Evolutionary conservation across 306 rosid species (phyloP).

Genomic region (Myrica gale): DNA sequence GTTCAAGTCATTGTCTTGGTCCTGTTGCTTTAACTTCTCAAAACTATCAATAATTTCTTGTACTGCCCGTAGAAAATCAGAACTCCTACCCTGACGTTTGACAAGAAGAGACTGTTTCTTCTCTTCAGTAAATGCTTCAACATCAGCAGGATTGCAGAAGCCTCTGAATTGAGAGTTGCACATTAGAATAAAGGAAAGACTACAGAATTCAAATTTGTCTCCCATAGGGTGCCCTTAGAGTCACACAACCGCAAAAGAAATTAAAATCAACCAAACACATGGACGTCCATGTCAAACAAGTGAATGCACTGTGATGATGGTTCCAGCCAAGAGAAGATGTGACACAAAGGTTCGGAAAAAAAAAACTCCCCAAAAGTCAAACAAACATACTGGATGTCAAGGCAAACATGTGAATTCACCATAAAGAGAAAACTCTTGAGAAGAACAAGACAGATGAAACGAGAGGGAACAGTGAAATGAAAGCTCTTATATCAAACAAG

Average conservation of each 20-base stretch:
- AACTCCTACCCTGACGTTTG: conserved; percentile 89
- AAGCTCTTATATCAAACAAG: no score
- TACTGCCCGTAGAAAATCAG: conserved; percentile 94
- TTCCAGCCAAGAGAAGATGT: neutral
- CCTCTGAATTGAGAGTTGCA: conserved; percentile 61
- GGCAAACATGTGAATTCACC: neutral
- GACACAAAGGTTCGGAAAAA: no score
- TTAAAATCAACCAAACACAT: neutral
- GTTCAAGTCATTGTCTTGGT: conserved; percentile 40
- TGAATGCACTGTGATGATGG: neutral
- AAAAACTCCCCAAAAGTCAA: no score
- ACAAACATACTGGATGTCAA: neutral
- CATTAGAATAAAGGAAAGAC: conserved; percentile 34
- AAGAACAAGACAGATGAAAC: neutral
- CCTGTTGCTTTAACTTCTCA: conserved; percentile 68
- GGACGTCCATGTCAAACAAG: neutral
- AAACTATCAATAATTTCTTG: conserved; percentile 74
- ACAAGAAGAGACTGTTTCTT: conserved; percentile 81
- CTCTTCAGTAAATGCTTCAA: conserved; percentile 95
- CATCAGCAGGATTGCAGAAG: conserved; percentile 93
- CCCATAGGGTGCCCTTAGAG: conserved; percentile 13
- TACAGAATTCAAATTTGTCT: conserved; percentile 16
- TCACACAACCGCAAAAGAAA: neutral
- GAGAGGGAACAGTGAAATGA: neutral
- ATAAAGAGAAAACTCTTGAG: neutral